These are phyloP conservation scores for Thielaviopsis punctulata DNA, from an alignment of 2,329 filamentous ascomycete genomes.

Conservation along the genomic window DNA sequence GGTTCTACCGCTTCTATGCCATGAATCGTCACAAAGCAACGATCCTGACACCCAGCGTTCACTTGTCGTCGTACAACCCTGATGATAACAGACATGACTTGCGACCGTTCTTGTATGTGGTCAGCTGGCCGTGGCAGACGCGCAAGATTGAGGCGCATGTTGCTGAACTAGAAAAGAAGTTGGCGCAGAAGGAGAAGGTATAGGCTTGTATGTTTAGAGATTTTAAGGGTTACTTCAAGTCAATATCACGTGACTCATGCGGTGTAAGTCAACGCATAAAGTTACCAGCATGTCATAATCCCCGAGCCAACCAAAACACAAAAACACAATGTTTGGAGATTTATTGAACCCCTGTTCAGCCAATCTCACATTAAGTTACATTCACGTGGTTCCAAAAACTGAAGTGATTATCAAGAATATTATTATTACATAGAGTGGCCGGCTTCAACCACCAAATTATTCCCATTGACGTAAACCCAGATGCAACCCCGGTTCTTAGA, in stretches of 20 bases:
- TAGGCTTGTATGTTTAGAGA: too few species aligned
- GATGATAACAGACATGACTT: constrained; percentile 25
- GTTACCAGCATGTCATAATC: background rate
- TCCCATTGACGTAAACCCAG: background rate
- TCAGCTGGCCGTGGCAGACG: constrained; percentile 24
- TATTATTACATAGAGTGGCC: background rate
- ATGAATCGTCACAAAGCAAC: constrained; percentile 52
- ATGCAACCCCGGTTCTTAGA: background rate
- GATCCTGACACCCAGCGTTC: constrained; percentile 38
- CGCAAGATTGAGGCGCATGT: constrained; percentile 24
- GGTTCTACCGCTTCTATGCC: constrained; percentile 31
- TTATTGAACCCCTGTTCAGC: too few species aligned
- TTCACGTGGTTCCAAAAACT: too few species aligned
- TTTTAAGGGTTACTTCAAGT: too few species aligned
- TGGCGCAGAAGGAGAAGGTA: constrained; percentile 11
- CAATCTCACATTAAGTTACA: too few species aligned
- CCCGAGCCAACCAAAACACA: background rate
- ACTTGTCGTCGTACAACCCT: constrained; percentile 23
- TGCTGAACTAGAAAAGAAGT: constrained; percentile 18
- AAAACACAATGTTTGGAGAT: background rate
- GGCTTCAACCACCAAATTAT: background rate
- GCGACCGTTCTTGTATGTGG: constrained; percentile 25
- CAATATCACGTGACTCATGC: background rate
- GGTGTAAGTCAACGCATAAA: background rate
- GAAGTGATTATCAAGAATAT: too few species aligned